Conservation (phyloP, 768 basidiomycete species). For the Peribolospora baueri region DNA sequence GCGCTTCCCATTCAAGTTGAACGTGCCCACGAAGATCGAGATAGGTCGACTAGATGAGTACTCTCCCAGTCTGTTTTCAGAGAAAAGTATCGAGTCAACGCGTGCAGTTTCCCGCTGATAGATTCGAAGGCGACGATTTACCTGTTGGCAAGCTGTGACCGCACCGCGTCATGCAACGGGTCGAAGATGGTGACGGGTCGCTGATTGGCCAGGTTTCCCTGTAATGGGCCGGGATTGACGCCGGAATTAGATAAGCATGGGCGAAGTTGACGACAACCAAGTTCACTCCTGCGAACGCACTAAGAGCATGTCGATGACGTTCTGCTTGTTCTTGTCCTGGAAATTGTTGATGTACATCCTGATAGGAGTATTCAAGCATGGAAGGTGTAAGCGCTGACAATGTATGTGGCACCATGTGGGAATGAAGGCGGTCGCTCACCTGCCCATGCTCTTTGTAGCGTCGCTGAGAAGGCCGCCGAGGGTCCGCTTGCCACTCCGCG, state of each 20-base stretch:
- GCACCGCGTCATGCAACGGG: slow-evolving; percentile 71
- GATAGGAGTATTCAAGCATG: not conserved
- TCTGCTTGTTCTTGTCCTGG: slow-evolving; percentile 79
- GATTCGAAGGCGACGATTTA: slow-evolving; percentile 14
- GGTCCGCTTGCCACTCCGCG: slow-evolving; percentile 79
- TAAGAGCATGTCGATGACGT: slow-evolving; percentile 83
- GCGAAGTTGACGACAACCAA: not conserved
- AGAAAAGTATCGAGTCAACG: slow-evolving; percentile 14
- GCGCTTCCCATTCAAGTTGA: slow-evolving; percentile 80
- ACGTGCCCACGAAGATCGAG: slow-evolving; percentile 66
- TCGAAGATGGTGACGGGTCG: slow-evolving; percentile 74
- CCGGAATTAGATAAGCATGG: not conserved
- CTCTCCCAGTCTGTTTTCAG: slow-evolving; percentile 31
- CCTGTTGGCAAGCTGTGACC: slow-evolving; percentile 45
- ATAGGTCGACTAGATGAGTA: slow-evolving; percentile 57
- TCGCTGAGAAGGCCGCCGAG: slow-evolving; percentile 74
- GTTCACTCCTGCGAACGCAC: slow-evolving; percentile 24
- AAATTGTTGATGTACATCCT: slow-evolving; percentile 95
- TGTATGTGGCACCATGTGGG: too few relatives aligned
- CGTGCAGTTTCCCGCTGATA: not conserved
- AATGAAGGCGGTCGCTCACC: too few relatives aligned
- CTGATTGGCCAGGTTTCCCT: slow-evolving; percentile 86
- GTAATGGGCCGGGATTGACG: not conserved
- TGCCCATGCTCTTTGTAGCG: slow-evolving; percentile 65
- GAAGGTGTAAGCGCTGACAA: not conserved